Evolutionary conservation across 2,329 filamentous ascomycete species (phyloP), one percentile per base, ranked within the genome.

Genomic region (Cordyceps cicadae): DNA sequence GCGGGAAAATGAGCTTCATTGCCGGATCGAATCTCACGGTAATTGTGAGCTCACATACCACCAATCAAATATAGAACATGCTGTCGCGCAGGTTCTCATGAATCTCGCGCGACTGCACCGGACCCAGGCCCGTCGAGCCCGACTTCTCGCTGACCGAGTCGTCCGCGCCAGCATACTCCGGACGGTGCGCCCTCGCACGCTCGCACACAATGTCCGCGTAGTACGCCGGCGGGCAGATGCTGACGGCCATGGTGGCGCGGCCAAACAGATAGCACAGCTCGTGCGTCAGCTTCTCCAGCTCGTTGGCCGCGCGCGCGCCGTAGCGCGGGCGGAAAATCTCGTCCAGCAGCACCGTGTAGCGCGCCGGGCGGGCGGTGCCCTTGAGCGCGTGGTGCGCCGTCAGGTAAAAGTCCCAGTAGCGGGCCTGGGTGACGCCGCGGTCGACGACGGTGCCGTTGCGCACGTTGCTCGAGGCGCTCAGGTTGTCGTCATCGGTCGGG

Each of bases 171-270:
- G 89, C 86, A 19, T 83, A 76, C 29, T 83, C 79, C 26, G 83
- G 81, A 1, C 93, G 78, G 69, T 95, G 93, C 15, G 81, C 81
- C 0, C 92, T 79, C 0, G 88, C 87, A 3, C 92, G 81, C 64
- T 90, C 89, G 70, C 90, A 94, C 2, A 93, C 83, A 32, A 96
- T 78, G 70, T 96, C 92, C 0, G 92, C 92, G 68, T 96, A 96
- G 76, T 96, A 96, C 0, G 91, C 92, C 0, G 92, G 90, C 0
- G 92, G 90, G 66, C 89, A 94, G 66, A 96, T 85, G 68, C 88
- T 91, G 53, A 96, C 90, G 0, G 91, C 87, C 71, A 91, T 92
- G n/a, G 90, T 94, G 0, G 92, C 90, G 3, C 92, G 85, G 11
- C 89, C 90, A 68, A 88, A 96, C 0, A 90, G 76, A 70, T 96